A percentile compares a stretch with the other conserved stretches of the same genome.
phyloP scores from a whole-genome alignment of 164 flowering plant species.

The Cinnamomum chago region DNA sequence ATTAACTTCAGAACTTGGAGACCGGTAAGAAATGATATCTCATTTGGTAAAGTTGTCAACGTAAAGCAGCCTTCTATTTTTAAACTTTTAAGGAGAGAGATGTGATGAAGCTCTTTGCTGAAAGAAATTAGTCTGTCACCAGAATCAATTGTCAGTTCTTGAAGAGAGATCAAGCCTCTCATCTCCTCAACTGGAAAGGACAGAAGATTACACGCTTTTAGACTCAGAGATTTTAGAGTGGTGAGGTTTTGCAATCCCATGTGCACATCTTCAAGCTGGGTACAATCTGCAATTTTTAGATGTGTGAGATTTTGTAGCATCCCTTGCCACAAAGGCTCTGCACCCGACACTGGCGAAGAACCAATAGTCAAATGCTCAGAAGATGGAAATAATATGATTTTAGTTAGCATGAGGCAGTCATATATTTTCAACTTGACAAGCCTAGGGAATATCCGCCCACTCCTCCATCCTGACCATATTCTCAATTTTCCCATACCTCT shows the following conservation, averaged over 20 bases:
- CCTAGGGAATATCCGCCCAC: not conserved
- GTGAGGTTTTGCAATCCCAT: slow-evolving; percentile 2
- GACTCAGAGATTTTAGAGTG: not conserved
- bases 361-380: not conserved
- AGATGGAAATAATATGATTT: not conserved
- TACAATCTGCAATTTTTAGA: not conserved
- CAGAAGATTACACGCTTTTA: not conserved
- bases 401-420: not conserved
- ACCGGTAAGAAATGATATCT: not conserved
- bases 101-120: slow-evolving; percentile 6
- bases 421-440: not conserved
- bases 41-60: not conserved
- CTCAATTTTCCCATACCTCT: slow-evolving; percentile 4
- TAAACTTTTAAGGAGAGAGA: slow-evolving; percentile 1
- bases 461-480: not conserved
- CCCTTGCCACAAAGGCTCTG: not conserved
- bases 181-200: not conserved
- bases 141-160: not conserved
- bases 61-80: not conserved
- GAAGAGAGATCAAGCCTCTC: not conserved
- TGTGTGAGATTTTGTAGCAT: not conserved
- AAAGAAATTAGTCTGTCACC: not conserved
- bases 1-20: not conserved
- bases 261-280: not conserved
- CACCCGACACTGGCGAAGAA: not conserved